Evolutionary conservation across 169 alveolate genomes (phyloP).

Genomic region (Neospora caninum): DNA sequence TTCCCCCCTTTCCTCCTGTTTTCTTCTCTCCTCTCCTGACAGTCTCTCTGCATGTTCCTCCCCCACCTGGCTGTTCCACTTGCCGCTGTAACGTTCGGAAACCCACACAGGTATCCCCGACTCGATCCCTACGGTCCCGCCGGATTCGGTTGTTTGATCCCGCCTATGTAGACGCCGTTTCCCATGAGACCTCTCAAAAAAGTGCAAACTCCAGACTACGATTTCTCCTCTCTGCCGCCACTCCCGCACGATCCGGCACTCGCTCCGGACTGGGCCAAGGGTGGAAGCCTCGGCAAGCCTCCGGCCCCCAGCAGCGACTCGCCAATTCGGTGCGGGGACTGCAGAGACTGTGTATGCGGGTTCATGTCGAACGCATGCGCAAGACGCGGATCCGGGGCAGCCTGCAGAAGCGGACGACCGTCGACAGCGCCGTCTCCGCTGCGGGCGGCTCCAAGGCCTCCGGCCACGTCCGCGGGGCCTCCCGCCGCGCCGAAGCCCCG

Average conservation of each 20-base stretch:
- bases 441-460: too few species aligned
- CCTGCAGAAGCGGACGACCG: not conserved
- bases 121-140: too few species aligned
- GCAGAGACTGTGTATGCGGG: not conserved
- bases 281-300: not conserved
- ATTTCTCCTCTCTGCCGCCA: not conserved
- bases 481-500: not conserved
- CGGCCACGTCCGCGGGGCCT: not conserved
- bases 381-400: not conserved
- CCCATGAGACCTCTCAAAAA: too few species aligned
- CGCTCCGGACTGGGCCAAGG: not conserved
- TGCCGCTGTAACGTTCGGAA: too few species aligned
- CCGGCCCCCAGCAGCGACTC: constrained; percentile 22
- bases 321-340: not conserved
- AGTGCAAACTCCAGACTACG: too few species aligned
- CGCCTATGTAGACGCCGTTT: too few species aligned
- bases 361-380: not conserved
- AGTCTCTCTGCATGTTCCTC: too few species aligned
- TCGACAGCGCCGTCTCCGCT: not conserved
- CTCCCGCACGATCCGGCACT: not conserved
- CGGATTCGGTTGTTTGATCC: too few species aligned
- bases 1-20: too few species aligned
- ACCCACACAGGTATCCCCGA: too few species aligned
- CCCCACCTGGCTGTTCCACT: too few species aligned
- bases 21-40: too few species aligned